These are phyloP conservation scores for Cladosporium sphaerospermum DNA, from an alignment of 2,329 filamentous ascomycete species.

Conservation along the genomic window DNA sequence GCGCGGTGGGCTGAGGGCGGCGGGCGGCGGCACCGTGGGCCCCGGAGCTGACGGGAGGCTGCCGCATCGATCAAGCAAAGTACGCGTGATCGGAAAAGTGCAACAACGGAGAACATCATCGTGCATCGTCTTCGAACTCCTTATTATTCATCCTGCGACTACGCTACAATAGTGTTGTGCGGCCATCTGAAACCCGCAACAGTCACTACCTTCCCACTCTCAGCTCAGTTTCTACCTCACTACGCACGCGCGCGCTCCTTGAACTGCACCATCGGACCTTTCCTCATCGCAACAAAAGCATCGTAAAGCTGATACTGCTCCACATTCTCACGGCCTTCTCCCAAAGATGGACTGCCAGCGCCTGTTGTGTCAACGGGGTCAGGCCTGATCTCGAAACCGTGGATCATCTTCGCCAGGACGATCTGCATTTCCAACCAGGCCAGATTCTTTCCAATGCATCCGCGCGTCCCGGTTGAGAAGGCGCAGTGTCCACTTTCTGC, in stretches of 20 bases:
- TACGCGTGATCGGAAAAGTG: no score
- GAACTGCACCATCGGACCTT: slow-evolving; percentile 18
- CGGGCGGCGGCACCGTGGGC: no score
- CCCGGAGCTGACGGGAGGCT: no score
- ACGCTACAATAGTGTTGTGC: no score
- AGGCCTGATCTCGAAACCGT: slow-evolving; percentile 14
- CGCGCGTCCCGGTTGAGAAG: slow-evolving; percentile 62
- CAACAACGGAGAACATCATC: no score
- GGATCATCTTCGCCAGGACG: slow-evolving; percentile 15
- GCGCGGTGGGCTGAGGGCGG: no score
- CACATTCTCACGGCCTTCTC: slow-evolving; percentile 5
- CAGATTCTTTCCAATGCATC: slow-evolving; percentile 59
- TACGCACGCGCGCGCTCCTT: background rate
- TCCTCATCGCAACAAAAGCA: slow-evolving; percentile 18
- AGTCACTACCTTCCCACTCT: no score
- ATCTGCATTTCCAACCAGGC: slow-evolving; percentile 19
- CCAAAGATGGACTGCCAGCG: slow-evolving; percentile 5
- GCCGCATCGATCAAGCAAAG: no score
- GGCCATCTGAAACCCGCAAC: no score
- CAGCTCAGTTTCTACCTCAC: no score
- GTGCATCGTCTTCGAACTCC: no score
- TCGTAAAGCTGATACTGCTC: slow-evolving; percentile 17
- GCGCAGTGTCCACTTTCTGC: slow-evolving; percentile 68
- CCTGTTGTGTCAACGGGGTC: slow-evolving; percentile 10
- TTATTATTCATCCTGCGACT: no score